These are phyloP conservation scores for Magnolia changhungtana DNA, from an alignment of 164 flowering plant species.

Conservation along the genomic window DNA sequence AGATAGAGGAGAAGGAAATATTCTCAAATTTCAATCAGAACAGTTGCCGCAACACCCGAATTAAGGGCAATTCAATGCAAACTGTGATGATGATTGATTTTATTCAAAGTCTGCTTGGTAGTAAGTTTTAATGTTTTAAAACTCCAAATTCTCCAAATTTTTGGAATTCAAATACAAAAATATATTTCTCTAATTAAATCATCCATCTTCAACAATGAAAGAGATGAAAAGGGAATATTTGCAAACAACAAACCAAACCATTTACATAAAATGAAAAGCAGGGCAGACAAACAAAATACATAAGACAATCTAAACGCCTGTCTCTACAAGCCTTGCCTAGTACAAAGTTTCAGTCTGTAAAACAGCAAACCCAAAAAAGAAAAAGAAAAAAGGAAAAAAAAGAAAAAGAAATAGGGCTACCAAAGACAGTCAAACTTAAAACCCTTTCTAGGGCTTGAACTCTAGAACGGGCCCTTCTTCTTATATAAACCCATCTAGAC, in stretches of 20 bases:
- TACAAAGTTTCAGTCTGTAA: constrained; percentile 20
- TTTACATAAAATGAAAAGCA: constrained; percentile 30
- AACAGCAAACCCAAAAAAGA: constrained; percentile 22
- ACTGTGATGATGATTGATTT: no score
- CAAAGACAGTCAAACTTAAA: constrained; percentile 2
- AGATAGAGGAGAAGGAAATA: no score
- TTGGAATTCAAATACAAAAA: background rate
- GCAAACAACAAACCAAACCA: constrained; percentile 33
- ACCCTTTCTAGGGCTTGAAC: background rate
- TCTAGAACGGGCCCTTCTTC: background rate
- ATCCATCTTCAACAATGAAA: background rate
- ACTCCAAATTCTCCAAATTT: no score
- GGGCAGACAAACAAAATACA: constrained; percentile 30
- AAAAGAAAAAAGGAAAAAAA: constrained; percentile 7
- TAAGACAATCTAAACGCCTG: constrained; percentile 8
- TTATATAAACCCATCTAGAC: background rate
- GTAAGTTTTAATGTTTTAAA: background rate
- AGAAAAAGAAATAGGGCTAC: no score
- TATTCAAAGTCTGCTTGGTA: no score
- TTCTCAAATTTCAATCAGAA: no score
- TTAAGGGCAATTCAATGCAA: no score
- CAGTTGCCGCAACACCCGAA: no score
- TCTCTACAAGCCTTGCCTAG: constrained; percentile 15
- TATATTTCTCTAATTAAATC: background rate
- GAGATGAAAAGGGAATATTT: constrained; percentile 9